phyloP scores from a whole-genome alignment of 2,329 filamentous ascomycete species.

The Parastagonospora nodorum region DNA sequence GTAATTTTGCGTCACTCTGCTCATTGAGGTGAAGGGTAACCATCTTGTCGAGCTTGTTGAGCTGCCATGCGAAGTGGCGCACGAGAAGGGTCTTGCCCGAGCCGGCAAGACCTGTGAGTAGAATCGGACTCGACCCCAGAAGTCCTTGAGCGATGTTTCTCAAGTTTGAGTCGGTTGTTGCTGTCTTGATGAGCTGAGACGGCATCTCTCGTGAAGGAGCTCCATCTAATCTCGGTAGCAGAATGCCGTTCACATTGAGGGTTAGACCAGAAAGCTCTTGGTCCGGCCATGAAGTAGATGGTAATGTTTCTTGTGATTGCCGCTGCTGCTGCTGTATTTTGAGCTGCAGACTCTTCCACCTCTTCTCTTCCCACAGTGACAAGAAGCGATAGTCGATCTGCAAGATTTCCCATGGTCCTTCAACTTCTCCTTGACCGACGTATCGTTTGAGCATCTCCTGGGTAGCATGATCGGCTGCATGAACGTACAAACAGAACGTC shows the following conservation, averaged over 20 bases:
- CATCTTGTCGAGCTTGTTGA: slow-evolving; percentile 81
- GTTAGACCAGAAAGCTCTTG: slow-evolving; percentile 38
- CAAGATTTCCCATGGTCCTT: slow-evolving; percentile 75
- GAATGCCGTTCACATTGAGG: slow-evolving; percentile 42
- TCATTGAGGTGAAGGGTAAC: slow-evolving; percentile 96
- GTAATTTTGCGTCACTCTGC: slow-evolving; percentile 95
- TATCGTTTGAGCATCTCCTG: slow-evolving; percentile 72
- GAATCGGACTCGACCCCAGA: slow-evolving; percentile 70
- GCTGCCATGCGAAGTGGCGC: slow-evolving; percentile 77
- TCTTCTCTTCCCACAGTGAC: slow-evolving; percentile 66
- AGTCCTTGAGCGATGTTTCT: slow-evolving; percentile 70
- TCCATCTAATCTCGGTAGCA: slow-evolving; percentile 46
- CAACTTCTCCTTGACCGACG: slow-evolving; percentile 66
- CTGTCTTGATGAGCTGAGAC: slow-evolving; percentile 62
- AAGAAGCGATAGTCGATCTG: slow-evolving; percentile 79
- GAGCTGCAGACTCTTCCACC: slow-evolving; percentile 46
- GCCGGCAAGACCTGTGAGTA: slow-evolving; percentile 82
- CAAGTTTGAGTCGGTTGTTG: slow-evolving; percentile 75
- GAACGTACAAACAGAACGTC: slow-evolving; percentile 78
- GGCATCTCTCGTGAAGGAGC: slow-evolving; percentile 31
- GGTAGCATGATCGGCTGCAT: slow-evolving; percentile 77
- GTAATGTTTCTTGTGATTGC: neutral
- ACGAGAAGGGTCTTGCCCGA: slow-evolving; percentile 89
- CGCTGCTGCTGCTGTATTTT: slow-evolving; percentile 11
- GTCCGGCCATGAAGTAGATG: slow-evolving; percentile 6